phyloP scores from a whole-genome alignment of 768 basidiomycete species.

The Termitomyces sp. region DNA sequence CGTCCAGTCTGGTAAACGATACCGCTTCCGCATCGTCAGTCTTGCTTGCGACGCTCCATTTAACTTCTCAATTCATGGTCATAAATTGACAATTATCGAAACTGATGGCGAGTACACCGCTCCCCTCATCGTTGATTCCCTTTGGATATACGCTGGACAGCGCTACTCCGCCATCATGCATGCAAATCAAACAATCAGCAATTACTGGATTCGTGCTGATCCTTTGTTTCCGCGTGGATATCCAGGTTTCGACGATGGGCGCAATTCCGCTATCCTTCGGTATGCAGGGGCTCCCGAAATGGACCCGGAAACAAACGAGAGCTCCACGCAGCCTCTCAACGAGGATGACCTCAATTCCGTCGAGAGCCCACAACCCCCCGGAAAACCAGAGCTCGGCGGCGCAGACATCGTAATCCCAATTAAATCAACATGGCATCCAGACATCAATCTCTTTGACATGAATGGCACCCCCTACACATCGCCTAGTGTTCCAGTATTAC shows the following conservation, averaged over 20 bases:
- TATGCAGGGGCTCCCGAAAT: neutral
- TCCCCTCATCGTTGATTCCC: constrained; percentile 36
- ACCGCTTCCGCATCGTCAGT: constrained; percentile 30
- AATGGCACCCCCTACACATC: neutral
- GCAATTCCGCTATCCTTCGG: constrained; percentile 1
- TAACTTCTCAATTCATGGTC: constrained; percentile 39
- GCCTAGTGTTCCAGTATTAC: constrained; percentile 2
- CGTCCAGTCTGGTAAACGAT: constrained; percentile 27
- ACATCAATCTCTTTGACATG: neutral
- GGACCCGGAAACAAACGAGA: neutral
- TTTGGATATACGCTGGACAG: constrained; percentile 16
- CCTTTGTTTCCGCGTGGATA: neutral
- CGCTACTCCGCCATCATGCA: constrained; percentile 31
- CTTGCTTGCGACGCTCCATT: constrained; percentile 28
- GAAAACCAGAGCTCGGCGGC: neutral
- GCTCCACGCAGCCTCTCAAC: neutral
- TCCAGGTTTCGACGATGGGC: constrained; percentile 2
- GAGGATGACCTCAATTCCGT: constrained; percentile 1
- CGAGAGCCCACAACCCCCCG: neutral
- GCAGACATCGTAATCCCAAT: constrained; percentile 2
- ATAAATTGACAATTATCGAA: constrained; percentile 43
- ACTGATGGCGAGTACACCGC: constrained; percentile 36
- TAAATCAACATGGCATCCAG: neutral
- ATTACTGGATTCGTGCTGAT: constrained; percentile 43
- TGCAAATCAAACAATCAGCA: constrained; percentile 34